Evolutionary conservation across 805 yeast genomes (phyloP).

Genomic region (Lipomyces oligophaga): DNA sequence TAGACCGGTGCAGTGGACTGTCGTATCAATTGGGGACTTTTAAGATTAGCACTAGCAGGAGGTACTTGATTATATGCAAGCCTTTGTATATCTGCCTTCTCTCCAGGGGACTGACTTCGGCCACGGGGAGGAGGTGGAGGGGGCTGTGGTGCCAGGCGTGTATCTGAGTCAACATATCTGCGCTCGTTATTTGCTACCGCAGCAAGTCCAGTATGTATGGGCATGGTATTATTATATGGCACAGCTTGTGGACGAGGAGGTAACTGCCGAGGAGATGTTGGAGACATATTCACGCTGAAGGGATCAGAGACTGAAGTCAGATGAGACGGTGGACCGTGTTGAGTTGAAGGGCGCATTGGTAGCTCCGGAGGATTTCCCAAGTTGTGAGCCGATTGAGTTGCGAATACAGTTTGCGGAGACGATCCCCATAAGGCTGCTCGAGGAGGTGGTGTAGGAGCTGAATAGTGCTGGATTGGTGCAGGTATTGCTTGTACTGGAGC

Average conservation of each 20-base stretch:
- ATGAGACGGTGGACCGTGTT: background rate
- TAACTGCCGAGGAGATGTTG: background rate
- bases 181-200: too few relatives aligned
- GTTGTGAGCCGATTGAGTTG: too few relatives aligned
- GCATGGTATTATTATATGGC: background rate
- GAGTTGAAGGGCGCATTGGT: background rate
- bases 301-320: background rate
- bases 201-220: too few relatives aligned
- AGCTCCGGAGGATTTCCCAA: background rate
- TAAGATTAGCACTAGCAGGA: background rate
- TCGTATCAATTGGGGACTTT: background rate
- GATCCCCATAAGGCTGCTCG: too few relatives aligned
- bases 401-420: too few relatives aligned
- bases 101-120: conserved; percentile 12
- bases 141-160: background rate
- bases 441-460: too few relatives aligned
- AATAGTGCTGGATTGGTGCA: background rate
- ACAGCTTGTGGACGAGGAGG: background rate
- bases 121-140: conserved; percentile 11
- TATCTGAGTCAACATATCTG: too few relatives aligned
- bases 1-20: background rate
- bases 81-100: too few relatives aligned
- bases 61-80: too few relatives aligned
- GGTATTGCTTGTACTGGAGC: background rate
- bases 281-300: background rate